Evolutionary conservation across 2,329 filamentous ascomycete genomes (phyloP).

Genomic region (Calonectria multiphialidica): DNA sequence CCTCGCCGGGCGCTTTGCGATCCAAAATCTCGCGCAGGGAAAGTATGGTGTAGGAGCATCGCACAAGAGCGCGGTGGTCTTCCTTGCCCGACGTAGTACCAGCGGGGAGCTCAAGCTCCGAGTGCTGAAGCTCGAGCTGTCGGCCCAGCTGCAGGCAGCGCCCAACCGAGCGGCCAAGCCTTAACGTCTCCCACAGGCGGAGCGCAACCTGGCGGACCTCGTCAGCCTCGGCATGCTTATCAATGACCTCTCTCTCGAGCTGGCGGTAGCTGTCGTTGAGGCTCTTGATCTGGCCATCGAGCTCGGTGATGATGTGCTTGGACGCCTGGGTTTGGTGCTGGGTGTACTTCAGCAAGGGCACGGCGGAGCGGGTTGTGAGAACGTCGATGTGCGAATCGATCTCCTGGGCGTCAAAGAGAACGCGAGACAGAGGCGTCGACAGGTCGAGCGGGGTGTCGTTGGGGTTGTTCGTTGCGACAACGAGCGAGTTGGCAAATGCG

Average conservation of each 20-base stretch:
- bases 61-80: conserved; percentile 83
- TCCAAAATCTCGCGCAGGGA: conserved; percentile 80
- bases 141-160: conserved; percentile 85
- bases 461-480: conserved; percentile 91
- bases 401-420: conserved; percentile 96
- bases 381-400: conserved; percentile 95
- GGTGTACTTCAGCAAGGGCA: conserved; percentile 85
- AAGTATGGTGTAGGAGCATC: conserved; percentile 84
- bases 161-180: conserved; percentile 80
- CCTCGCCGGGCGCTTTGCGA: conserved; percentile 75
- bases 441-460: conserved; percentile 92
- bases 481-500: conserved; percentile 88
- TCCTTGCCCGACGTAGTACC: conserved; percentile 63
- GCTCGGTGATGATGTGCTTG: conserved; percentile 77
- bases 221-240: conserved; percentile 87
- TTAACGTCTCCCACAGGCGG: conserved; percentile 83
- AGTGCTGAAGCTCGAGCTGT: conserved; percentile 88
- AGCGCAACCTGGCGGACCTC: conserved; percentile 83
- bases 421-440: conserved; percentile 90
- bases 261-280: conserved; percentile 88
- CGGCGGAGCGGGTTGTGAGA: conserved; percentile 85
- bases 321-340: conserved; percentile 80
- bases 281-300: conserved; percentile 83
- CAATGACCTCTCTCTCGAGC: conserved; percentile 86
- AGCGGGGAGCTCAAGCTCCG: conserved; percentile 63